Evolutionary conservation across 768 basidiomycete genomes (phyloP), one percentile per base, ranked within the genome.

Genomic region (Agaricus blazei): DNA sequence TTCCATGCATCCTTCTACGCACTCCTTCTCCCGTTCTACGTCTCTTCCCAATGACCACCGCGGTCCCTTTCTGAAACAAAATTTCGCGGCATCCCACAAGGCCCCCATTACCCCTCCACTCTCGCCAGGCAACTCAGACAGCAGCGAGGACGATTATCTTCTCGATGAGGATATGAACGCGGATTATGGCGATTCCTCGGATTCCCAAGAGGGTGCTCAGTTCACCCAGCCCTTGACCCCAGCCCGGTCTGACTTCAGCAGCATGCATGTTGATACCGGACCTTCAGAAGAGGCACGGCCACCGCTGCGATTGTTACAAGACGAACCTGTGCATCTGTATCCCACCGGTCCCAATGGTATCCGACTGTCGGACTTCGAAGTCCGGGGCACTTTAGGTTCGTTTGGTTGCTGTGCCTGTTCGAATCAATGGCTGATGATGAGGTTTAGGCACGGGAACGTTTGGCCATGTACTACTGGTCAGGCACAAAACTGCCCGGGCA

Each of bases 381-480:
- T 91, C 51, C 80, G 84, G 63, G 88, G 89, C 11, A 85, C 89
- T 34, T 55, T 61, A 34, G 58, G 59, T 56, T 24, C 29, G 58
- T 31, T 19, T 53, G 57, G 45, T 42, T 40, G 49, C 28, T 57
- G 31, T n/a, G 19, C 19, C 19, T 43, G 52, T 54, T 34, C 58
- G 9, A 47, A 36, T 4, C 9, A 27, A 48, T 45, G 58, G 48
- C 24, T 57, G 42, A 44, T 36, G 42, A 41, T 3, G 43, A 9
- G 48, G 27, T 51, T 29, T 58, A 92, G 96, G 97, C 27, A 96
- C 96, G 1, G 97, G 97, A 2, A 99, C 97, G 0, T 99, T 99
- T 71, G 97, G 85, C 47, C 84, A 90, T 55, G 97, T 99, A 14
- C 75, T 98, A 38, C 80, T 98, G 2, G 95, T 97, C 38, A 87